Evolutionary conservation across 1,284 basidiomycete species (phyloP).

Genomic region (Heterobasidion occidentale): DNA sequence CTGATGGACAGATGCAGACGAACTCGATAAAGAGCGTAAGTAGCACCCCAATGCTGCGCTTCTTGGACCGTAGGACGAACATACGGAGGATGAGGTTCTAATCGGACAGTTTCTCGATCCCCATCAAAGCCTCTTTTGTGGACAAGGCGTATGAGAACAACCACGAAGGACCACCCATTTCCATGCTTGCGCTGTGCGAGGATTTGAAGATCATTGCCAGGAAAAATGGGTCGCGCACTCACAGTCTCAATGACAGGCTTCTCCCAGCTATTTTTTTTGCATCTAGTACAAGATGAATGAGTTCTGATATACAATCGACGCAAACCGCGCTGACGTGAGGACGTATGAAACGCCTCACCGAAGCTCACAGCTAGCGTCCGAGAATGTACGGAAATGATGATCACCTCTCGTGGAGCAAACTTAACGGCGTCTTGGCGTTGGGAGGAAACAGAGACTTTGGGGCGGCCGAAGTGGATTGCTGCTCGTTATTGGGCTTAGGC

Average conservation of each 20-base stretch:
- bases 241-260: slow-evolving; percentile 71
- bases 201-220: no score
- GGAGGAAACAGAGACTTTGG: slow-evolving; percentile 63
- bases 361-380: not conserved
- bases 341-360: no score
- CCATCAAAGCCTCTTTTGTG: slow-evolving; percentile 49
- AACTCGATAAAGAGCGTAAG: slow-evolving; percentile 82
- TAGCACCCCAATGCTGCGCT: slow-evolving; percentile 84
- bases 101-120: slow-evolving; percentile 59
- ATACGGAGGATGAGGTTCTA: slow-evolving; percentile 67
- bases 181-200: slow-evolving; percentile 31
- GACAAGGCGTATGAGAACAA: slow-evolving; percentile 56
- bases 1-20: slow-evolving; percentile 23
- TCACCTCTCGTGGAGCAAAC: slow-evolving; percentile 70
- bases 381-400: not conserved
- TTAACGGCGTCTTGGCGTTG: slow-evolving; percentile 77
- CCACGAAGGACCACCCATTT: slow-evolving; percentile 51
- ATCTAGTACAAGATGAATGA: slow-evolving; percentile 33
- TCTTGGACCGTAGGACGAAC: slow-evolving; percentile 56
- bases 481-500: not conserved
- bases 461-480: not conserved
- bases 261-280: slow-evolving; percentile 84
- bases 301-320: not conserved
- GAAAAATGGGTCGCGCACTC: slow-evolving; percentile 14
- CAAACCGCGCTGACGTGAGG: not conserved